Evolutionary conservation across 164 flowering plant genomes (phyloP).

Genomic region (Echeveria elegans): DNA sequence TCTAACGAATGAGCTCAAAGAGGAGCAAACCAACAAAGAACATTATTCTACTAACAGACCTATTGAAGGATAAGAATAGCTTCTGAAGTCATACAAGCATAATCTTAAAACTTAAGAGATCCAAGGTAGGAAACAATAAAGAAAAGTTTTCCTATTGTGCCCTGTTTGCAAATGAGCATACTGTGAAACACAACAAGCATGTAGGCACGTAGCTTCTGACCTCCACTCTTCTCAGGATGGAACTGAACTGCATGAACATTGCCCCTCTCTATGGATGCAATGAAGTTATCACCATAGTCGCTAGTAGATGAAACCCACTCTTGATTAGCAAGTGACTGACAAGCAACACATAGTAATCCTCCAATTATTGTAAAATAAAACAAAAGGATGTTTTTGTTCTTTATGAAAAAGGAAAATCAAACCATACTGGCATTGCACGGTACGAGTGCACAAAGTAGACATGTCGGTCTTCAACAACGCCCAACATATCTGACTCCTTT

Average conservation of each 20-base stretch:
- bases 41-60: not conserved
- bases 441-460: conserved; percentile 98
- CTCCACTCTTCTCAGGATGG: conserved; percentile 99
- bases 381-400: not conserved
- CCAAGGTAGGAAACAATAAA: too few species aligned
- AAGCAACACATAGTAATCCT: not conserved
- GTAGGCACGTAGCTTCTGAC: conserved; percentile 17
- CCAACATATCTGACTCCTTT: conserved; percentile 64
- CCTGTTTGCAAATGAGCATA: not conserved
- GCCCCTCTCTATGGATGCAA: conserved; percentile 81
- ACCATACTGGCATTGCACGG: conserved; percentile 73
- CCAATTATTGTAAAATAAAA: not conserved
- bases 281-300: conserved; percentile 78
- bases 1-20: too few species aligned
- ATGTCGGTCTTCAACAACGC: conserved; percentile 63
- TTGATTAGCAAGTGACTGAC: conserved; percentile 65
- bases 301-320: conserved; percentile 96
- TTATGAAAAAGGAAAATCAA: not conserved
- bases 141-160: too few species aligned
- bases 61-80: not conserved
- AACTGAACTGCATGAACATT: conserved; percentile 96
- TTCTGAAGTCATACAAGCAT: too few species aligned
- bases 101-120: too few species aligned
- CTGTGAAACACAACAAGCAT: not conserved
- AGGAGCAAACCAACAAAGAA: not conserved